Evolutionary conservation across 148 eudicot genomes (phyloP), one percentile per base, ranked within the genome.

Genomic region (Fallopia convolvulus): DNA sequence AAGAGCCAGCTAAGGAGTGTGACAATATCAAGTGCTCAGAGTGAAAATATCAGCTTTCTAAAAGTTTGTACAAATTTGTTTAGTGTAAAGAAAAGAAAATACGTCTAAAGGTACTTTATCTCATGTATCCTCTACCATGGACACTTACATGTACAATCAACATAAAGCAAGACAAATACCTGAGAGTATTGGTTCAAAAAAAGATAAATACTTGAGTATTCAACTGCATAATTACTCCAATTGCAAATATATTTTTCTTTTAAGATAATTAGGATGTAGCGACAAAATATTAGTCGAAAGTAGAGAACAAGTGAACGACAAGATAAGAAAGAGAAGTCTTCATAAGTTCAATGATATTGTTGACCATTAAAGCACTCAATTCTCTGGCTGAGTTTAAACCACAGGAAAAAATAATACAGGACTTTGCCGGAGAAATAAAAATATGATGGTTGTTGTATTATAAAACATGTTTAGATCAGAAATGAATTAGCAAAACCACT

Each of bases 291-390:
- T 23, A 61, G 68, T 61, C 21, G 36, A 39, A 68, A 68, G 44
- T 10, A 68, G 72, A 32, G 20, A 6, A 7, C 0, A 41, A 68
- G 72, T 13, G 20, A 6, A 7, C 0, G 72, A 36, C 46, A 36
- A 36, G 72, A 68, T 66, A 66, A 66, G 72, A 66, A 66, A 66
- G 44, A 68, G 3, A 68, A 33, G 72, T 68, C 46, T 33, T 36
- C 72, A 68, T 68, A 33, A 5, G 21, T 13, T 13, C 44, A 68
- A 68, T 68, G 72, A 68, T 68, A 68, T 68, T 68, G 72, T 32
- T 68, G 72, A 68, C 72, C 72, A 68, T 14, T 17, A 68, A 33
- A 68, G 72, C 72, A 36, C 21, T 68, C 8, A 3, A 65, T 30
- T 30, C 71, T 65, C 7, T 65, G 71, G 7, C 41, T 32, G 71